These are phyloP conservation scores for Botrytis tulipae DNA, from an alignment of 2,329 filamentous ascomycete genomes.

Conservation along the genomic window DNA sequence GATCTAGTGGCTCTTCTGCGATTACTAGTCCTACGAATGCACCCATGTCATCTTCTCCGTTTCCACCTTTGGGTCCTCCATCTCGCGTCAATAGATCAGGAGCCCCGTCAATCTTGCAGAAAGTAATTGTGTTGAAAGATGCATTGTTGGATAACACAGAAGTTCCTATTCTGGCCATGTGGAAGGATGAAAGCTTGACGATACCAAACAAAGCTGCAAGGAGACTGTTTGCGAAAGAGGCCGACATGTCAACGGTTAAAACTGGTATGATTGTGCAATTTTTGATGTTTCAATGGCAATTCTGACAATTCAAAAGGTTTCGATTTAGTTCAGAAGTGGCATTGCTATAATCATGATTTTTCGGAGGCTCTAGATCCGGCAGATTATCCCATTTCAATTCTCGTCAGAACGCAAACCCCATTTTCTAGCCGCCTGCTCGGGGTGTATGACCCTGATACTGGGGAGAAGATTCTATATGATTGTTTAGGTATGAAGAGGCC, in stretches of 20 bases:
- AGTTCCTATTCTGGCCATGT: constrained; percentile 75
- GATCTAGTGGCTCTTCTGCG: constrained; percentile 39
- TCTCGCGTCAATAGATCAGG: constrained; percentile 52
- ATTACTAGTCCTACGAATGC: constrained; percentile 51
- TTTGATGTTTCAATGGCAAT: neutral
- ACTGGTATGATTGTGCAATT: constrained; percentile 40
- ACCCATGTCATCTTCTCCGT: constrained; percentile 56
- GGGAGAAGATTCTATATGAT: constrained; percentile 59
- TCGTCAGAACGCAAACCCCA: constrained; percentile 60
- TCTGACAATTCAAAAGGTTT: constrained; percentile 30
- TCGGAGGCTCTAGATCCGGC: constrained; percentile 52
- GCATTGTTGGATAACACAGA: constrained; percentile 72
- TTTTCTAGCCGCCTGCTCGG: constrained; percentile 62
- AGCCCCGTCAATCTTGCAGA: constrained; percentile 66
- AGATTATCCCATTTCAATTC: constrained; percentile 65
- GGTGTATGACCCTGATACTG: constrained; percentile 55
- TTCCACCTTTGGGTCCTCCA: constrained; percentile 67
- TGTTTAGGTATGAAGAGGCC: constrained; percentile 45
- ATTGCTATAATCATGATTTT: constrained; percentile 66
- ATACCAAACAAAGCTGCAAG: constrained; percentile 64
- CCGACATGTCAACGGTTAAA: constrained; percentile 41
- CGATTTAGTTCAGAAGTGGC: constrained; percentile 60
- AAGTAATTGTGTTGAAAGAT: constrained; percentile 73
- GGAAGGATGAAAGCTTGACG: constrained; percentile 73
- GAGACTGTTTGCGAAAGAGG: constrained; percentile 48